Evolutionary conservation across 2,329 filamentous ascomycete species (phyloP).

Genomic region (Ilyonectria destructans): DNA sequence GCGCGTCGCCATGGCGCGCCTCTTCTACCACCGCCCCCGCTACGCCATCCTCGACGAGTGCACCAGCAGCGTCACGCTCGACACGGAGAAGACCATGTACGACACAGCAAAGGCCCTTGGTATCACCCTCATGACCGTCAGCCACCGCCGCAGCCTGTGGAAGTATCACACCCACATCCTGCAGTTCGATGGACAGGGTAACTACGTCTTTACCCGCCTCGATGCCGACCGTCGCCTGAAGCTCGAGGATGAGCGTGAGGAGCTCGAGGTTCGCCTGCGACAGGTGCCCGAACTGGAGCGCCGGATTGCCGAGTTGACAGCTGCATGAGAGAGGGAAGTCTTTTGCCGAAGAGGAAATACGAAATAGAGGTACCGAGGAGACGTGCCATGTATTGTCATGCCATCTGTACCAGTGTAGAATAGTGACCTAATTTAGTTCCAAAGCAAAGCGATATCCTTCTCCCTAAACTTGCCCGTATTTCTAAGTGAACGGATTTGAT

Average conservation of each 20-base stretch:
- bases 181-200: conserved; percentile 96
- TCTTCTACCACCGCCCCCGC: conserved; percentile 92
- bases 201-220: conserved; percentile 90
- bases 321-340: conserved; percentile 37
- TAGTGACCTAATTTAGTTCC: conserved; percentile 2
- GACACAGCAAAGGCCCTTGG: conserved; percentile 93
- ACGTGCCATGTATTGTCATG: neutral
- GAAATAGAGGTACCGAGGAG: neutral
- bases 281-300: conserved; percentile 91
- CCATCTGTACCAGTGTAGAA: conserved; percentile 25
- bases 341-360: neutral
- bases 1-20: conserved; percentile 94
- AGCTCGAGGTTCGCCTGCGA: conserved; percentile 87
- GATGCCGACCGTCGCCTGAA: conserved; percentile 89
- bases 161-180: conserved; percentile 95
- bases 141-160: conserved; percentile 92
- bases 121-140: conserved; percentile 97
- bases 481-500: neutral
- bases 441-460: conserved; percentile 3
- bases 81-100: conserved; percentile 97
- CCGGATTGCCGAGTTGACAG: conserved; percentile 84
- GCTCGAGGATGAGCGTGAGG: conserved; percentile 97
- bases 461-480: neutral
- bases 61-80: conserved; percentile 93
- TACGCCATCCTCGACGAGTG: conserved; percentile 99